phyloP scores from a whole-genome alignment of 352 stramenopile genomes.

The Lagenidium sp. region DNA sequence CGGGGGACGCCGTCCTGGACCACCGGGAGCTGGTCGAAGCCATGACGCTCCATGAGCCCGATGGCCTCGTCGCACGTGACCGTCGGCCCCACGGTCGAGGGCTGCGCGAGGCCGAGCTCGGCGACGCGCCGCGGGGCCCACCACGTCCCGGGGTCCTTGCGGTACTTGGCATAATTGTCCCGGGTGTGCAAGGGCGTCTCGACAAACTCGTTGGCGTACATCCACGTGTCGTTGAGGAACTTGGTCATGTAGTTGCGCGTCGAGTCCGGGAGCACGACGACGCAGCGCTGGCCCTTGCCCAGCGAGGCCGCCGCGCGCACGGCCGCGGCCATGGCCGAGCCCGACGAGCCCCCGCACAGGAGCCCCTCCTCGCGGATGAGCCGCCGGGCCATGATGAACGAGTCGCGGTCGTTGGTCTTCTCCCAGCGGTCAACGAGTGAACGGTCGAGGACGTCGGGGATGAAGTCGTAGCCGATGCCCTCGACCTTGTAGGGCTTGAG shows the following conservation, averaged over 20 bases:
- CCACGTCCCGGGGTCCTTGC: slow-evolving; percentile 79
- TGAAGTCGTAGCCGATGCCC: slow-evolving; percentile 97
- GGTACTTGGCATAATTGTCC: slow-evolving; percentile 60
- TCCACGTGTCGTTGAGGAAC: slow-evolving; percentile 94
- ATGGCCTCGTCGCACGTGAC: slow-evolving; percentile 89
- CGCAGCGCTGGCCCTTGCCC: slow-evolving; percentile 84
- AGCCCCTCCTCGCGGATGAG: slow-evolving; percentile 94
- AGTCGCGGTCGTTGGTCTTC: slow-evolving; percentile 93
- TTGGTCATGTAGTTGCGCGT: slow-evolving; percentile 98
- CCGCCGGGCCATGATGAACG: slow-evolving; percentile 90
- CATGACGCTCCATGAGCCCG: slow-evolving; percentile 88
- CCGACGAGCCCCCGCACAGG: slow-evolving; percentile 90
- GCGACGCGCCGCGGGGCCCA: slow-evolving; percentile 87
- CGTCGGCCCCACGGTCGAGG: slow-evolving; percentile 80
- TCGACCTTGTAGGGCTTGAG: slow-evolving; percentile 90
- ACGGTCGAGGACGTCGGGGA: slow-evolving; percentile 91
- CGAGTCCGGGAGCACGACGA: slow-evolving; percentile 93
- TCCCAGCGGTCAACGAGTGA: slow-evolving; percentile 90
- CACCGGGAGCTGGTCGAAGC: slow-evolving; percentile 73
- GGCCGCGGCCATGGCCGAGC: slow-evolving; percentile 77
- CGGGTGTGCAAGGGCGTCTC: slow-evolving; percentile 56
- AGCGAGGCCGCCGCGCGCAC: slow-evolving; percentile 75
- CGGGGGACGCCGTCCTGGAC: slow-evolving; percentile 69
- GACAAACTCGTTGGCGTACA: slow-evolving; percentile 72
- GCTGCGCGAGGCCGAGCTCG: slow-evolving; percentile 62